These are phyloP conservation scores for Capsicum baccatum DNA, from an alignment of 257 asterid genomes.

Conservation along the genomic window DNA sequence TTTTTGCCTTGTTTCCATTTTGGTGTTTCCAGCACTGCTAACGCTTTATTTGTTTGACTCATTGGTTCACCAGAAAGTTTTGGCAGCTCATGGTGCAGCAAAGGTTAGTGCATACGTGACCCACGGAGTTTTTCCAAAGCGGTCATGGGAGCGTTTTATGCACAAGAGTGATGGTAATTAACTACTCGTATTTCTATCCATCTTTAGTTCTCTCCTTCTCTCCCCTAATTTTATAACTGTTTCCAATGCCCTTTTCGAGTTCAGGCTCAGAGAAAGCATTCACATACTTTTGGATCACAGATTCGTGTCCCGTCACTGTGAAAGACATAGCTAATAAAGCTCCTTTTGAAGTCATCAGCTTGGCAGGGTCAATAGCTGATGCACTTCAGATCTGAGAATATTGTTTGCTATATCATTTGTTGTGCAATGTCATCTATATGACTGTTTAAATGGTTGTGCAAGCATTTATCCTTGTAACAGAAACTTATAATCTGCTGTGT, in stretches of 20 bases:
- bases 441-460: background rate
- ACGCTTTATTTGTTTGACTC: background rate
- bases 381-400: constrained; percentile 75
- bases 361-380: constrained; percentile 88
- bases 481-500: background rate
- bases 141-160: constrained; percentile 78
- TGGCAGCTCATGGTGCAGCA: constrained; percentile 88
- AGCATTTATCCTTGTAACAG: background rate
- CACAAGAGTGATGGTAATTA: constrained; percentile 68
- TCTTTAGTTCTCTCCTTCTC: background rate
- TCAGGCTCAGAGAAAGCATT: constrained; percentile 53
- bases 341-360: constrained; percentile 90
- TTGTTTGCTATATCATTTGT: background rate
- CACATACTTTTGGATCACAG: constrained; percentile 88
- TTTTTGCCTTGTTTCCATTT: too few relatives aligned
- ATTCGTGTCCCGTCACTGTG: constrained; percentile 84
- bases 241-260: background rate
- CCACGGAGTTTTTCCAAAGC: constrained; percentile 84
- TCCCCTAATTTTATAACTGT: background rate
- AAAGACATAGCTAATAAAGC: constrained; percentile 63
- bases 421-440: background rate
- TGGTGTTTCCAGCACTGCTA: background rate
- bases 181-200: background rate
- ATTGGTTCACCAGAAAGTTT: constrained; percentile 67
- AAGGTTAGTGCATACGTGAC: constrained; percentile 94